A percentile compares a stretch with the other conserved stretches of the same genome.
Evolutionary conservation across 768 basidiomycete genomes (phyloP).

Genomic region (Trametes sanguinea): DNA sequence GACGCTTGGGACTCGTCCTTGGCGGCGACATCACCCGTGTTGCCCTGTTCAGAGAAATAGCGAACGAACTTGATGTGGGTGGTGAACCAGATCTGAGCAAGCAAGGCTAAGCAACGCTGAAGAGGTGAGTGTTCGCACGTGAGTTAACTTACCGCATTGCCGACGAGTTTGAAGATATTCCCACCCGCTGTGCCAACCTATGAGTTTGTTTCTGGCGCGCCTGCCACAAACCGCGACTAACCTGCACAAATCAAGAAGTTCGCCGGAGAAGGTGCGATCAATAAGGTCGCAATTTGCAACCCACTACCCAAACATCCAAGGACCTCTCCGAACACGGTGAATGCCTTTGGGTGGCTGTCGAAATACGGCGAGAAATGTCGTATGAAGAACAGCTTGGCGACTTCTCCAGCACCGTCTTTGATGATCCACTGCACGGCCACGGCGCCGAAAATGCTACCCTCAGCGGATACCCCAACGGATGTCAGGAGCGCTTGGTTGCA

Average conservation of each 20-base stretch:
- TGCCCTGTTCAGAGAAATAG: slow-evolving; percentile 31
- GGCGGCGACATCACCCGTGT: slow-evolving; percentile 34
- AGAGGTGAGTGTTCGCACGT: background rate
- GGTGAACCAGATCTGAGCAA: slow-evolving; percentile 31
- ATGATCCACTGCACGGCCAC: slow-evolving; percentile 36
- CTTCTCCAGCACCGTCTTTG: slow-evolving; percentile 34
- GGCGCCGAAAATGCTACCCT: slow-evolving; percentile 33
- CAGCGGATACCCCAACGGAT: slow-evolving; percentile 32
- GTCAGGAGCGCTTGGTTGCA: slow-evolving; percentile 34
- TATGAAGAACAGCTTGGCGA: slow-evolving; percentile 35
- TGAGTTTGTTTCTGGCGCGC: background rate
- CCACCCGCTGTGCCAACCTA: slow-evolving; percentile 25
- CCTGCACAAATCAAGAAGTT: slow-evolving; percentile 32
- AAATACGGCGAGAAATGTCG: slow-evolving; percentile 32
- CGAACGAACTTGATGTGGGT: slow-evolving; percentile 35
- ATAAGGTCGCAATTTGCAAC: slow-evolving; percentile 29
- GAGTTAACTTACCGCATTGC: slow-evolving; percentile 27
- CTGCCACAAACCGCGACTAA: slow-evolving; percentile 4
- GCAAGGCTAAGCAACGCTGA: background rate
- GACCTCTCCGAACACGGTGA: slow-evolving; percentile 28
- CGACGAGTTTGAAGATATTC: slow-evolving; percentile 34
- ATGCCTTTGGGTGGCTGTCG: slow-evolving; percentile 35
- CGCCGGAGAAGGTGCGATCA: slow-evolving; percentile 24
- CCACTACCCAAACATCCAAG: slow-evolving; percentile 29
- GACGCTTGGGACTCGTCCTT: slow-evolving; percentile 35